Evolutionary conservation across 169 alveolate genomes (phyloP).

Genomic region (Eimeria sp.): DNA sequence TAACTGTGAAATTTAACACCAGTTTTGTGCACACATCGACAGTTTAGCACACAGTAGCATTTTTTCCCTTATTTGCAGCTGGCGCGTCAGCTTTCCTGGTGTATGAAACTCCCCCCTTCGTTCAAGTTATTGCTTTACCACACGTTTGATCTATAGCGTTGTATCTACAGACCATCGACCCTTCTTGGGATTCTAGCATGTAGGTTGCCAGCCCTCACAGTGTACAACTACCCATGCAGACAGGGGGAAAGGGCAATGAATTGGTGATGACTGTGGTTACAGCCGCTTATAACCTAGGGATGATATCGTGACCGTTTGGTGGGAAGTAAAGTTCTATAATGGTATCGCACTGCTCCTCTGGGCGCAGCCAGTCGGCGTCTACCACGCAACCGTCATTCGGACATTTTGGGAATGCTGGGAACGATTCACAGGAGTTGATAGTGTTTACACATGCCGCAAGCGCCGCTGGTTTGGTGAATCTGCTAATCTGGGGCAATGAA

Average conservation of each 20-base stretch:
- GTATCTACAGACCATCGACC: not conserved
- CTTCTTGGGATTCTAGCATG: not conserved
- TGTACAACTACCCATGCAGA: not conserved
- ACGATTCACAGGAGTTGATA: not conserved
- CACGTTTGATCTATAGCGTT: not conserved
- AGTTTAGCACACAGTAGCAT: not conserved
- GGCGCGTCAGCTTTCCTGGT: not conserved
- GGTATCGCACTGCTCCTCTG: not conserved
- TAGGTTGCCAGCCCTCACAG: not conserved
- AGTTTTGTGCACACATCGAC: not conserved
- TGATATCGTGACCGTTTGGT: not conserved
- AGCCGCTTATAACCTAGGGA: not conserved
- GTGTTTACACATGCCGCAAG: not conserved
- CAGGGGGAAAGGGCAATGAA: not conserved
- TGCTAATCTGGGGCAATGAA: not conserved
- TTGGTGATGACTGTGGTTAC: not conserved
- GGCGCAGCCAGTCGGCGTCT: not conserved
- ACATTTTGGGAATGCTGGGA: not conserved
- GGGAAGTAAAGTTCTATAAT: not conserved
- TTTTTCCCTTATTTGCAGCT: not conserved
- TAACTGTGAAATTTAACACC: not conserved
- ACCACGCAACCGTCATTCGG: not conserved
- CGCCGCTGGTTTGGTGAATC: not conserved
- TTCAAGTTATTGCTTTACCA: not conserved
- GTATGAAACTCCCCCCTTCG: not conserved